phyloP scores from a whole-genome alignment of 176 grass and related monocot species.

The Triticum urartu region DNA sequence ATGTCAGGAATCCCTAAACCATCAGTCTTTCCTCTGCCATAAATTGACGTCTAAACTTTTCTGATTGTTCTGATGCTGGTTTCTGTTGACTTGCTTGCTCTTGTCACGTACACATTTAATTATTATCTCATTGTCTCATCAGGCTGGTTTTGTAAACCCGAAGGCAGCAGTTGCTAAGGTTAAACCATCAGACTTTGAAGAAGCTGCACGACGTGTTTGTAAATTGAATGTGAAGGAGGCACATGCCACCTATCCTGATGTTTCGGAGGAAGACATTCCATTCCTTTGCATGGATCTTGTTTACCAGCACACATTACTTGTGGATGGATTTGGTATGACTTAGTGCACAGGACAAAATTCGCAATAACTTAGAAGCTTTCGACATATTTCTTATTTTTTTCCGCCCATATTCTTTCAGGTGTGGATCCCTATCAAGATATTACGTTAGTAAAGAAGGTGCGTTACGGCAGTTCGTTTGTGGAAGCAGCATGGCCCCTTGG shows the following conservation, averaged over 20 bases:
- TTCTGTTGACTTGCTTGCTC: slow-evolving; percentile 9
- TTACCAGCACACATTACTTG: slow-evolving; percentile 95
- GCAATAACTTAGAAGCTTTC: neutral
- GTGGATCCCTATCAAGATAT: slow-evolving; percentile 90
- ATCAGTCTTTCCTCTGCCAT: slow-evolving; percentile 5
- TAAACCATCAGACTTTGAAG: slow-evolving; percentile 83
- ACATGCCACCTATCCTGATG: slow-evolving; percentile 59
- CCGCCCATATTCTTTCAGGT: slow-evolving; percentile 38
- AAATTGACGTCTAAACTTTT: slow-evolving; percentile 18
- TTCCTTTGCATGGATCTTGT: slow-evolving; percentile 99
- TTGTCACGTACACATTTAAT: neutral
- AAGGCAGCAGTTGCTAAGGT: slow-evolving; percentile 53
- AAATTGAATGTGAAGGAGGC: slow-evolving; percentile 89
- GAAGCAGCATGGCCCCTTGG: slow-evolving; percentile 98
- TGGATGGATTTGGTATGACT: slow-evolving; percentile 89
- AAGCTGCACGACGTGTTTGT: slow-evolving; percentile 77
- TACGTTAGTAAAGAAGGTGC: slow-evolving; percentile 91
- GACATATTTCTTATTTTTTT: neutral
- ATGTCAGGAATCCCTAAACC: neutral
- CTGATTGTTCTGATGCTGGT: neutral
- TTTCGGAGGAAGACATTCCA: slow-evolving; percentile 69
- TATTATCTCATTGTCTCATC: slow-evolving; percentile 21
- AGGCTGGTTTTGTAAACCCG: slow-evolving; percentile 91
- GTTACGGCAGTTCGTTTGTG: slow-evolving; percentile 61
- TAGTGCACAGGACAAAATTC: slow-evolving; percentile 5